These are phyloP conservation scores for Ormosia semicastrata DNA, from an alignment of 306 rosid genomes.

Conservation along the genomic window DNA sequence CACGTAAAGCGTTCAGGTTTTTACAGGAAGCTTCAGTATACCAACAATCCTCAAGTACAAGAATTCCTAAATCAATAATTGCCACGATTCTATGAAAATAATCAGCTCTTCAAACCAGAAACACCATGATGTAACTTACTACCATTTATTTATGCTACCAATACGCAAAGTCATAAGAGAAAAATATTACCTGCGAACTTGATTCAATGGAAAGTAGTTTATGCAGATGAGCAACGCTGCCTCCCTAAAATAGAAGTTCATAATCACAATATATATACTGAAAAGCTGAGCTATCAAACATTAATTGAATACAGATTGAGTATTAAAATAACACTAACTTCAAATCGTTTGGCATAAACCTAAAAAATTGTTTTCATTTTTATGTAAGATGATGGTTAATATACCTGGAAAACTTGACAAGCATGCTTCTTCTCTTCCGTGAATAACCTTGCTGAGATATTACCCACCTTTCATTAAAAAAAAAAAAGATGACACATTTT, in stretches of 20 bases:
- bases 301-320: background rate
- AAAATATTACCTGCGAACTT: slow-evolving; percentile 75
- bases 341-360: slow-evolving; percentile 2
- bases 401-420: slow-evolving; percentile 86
- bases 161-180: background rate
- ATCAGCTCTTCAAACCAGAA: background rate
- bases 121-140: background rate
- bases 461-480: slow-evolving; percentile 65
- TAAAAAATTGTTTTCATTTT: background rate
- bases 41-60: slow-evolving; percentile 15
- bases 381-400: background rate
- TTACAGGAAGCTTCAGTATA: background rate
- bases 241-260: slow-evolving; percentile 66
- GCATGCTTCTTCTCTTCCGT: slow-evolving; percentile 35
- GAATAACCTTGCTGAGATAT: slow-evolving; percentile 46
- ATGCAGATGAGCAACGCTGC: slow-evolving; percentile 91
- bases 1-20: slow-evolving; percentile 1
- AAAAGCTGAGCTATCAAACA: slow-evolving; percentile 19
- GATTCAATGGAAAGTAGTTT: slow-evolving; percentile 86
- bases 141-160: background rate
- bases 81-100: background rate
- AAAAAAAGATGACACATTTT: background rate
- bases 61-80: slow-evolving; percentile 9
- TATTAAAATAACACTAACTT: slow-evolving; percentile 5
- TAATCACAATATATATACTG: background rate